Percentiles rank a stretch among this genome's conserved stretches.
Evolutionary conservation across 139 green algal genomes (phyloP).

Genomic region (Diplosphaera chodatii): DNA sequence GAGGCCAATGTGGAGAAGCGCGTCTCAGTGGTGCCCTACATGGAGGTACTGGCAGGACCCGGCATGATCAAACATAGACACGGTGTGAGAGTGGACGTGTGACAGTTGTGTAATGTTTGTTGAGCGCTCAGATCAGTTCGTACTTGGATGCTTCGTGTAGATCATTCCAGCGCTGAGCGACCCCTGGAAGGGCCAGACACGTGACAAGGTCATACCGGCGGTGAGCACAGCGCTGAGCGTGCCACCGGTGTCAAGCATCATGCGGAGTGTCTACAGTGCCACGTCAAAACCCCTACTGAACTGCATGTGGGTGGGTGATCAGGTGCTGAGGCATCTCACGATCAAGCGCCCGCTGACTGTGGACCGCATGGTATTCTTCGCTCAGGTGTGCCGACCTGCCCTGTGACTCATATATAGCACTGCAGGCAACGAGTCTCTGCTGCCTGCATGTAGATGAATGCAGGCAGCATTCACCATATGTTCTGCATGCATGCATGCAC

Average conservation of each 20-base stretch:
- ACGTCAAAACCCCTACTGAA: too few species aligned
- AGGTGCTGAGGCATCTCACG: slow-evolving; percentile 52
- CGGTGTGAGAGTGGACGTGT: not conserved
- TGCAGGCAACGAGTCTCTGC: too few species aligned
- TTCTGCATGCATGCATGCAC: too few species aligned
- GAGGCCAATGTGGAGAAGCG: not conserved
- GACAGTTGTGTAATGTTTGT: not conserved
- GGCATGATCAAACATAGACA: not conserved
- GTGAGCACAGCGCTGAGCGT: slow-evolving; percentile 1
- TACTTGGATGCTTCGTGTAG: slow-evolving; percentile 12
- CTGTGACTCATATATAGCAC: too few species aligned
- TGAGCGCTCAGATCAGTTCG: too few species aligned
- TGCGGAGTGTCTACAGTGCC: too few species aligned
- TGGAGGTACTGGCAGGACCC: too few species aligned
- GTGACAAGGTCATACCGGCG: slow-evolving; percentile 38
- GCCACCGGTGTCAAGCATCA: not conserved
- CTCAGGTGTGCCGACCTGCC: slow-evolving; percentile 13
- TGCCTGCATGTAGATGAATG: too few species aligned
- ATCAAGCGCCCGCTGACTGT: slow-evolving; percentile 33
- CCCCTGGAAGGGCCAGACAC: slow-evolving; percentile 14
- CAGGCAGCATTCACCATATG: too few species aligned
- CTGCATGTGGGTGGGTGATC: too few species aligned
- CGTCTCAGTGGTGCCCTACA: not conserved
- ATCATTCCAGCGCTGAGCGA: slow-evolving; percentile 21
- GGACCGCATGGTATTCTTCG: slow-evolving; percentile 49